Percentiles rank a stretch among this genome's conserved stretches.
Evolutionary conservation across 2,329 filamentous ascomycete species (phyloP).

Genomic region (Aspergillus ruber): DNA sequence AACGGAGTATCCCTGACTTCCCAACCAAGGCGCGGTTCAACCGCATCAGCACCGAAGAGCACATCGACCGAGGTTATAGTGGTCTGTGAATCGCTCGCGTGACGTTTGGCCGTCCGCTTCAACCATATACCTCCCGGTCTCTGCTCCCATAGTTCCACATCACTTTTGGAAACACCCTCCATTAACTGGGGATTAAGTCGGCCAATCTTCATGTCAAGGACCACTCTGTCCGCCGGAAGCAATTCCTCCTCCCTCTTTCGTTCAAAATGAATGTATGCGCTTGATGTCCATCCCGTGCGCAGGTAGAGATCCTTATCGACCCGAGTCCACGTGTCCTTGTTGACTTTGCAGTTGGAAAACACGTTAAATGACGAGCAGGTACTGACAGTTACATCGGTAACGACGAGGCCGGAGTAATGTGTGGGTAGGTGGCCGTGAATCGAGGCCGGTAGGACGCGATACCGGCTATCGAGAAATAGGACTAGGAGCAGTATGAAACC

Average conservation of each 20-base stretch:
- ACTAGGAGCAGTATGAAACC: conserved; percentile 63
- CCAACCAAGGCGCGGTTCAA: conserved; percentile 85
- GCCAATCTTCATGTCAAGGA: conserved; percentile 71
- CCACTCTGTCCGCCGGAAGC: conserved; percentile 64
- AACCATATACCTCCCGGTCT: conserved; percentile 76
- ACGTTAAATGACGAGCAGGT: conserved; percentile 69
- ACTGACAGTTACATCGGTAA: conserved; percentile 76
- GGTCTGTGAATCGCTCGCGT: conserved; percentile 66
- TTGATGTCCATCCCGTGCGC: conserved; percentile 63
- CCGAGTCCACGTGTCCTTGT: conserved; percentile 68
- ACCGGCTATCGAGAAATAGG: conserved; percentile 80
- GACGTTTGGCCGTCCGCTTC: conserved; percentile 63
- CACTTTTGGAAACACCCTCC: conserved; percentile 49
- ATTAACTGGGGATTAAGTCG: conserved; percentile 58
- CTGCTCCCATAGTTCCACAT: conserved; percentile 67
- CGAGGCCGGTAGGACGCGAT: conserved; percentile 74
- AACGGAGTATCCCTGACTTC: conserved; percentile 67
- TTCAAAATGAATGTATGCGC: conserved; percentile 74
- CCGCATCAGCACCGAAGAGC: conserved; percentile 82
- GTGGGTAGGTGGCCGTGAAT: conserved; percentile 82
- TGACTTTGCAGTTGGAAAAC: conserved; percentile 69
- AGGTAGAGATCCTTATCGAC: conserved; percentile 88
- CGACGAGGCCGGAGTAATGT: conserved; percentile 75
- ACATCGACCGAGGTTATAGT: conserved; percentile 78
- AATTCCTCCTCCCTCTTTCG: conserved; percentile 83